Evolutionary conservation across 257 asterid genomes (phyloP).

Genomic region (Salvia miltiorrhiza): DNA sequence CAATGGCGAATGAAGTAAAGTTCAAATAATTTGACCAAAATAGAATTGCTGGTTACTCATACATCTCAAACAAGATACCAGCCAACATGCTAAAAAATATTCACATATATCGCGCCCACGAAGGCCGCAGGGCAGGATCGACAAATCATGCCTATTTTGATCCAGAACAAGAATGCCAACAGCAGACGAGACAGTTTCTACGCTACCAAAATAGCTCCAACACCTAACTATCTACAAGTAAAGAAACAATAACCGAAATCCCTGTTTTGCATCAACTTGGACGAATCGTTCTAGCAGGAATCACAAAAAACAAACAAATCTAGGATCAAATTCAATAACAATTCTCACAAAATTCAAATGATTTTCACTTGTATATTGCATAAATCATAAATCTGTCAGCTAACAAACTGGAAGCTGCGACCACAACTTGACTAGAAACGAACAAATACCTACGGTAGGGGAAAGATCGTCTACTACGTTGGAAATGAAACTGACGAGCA

Average conservation of each 20-base stretch:
- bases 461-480: slow-evolving; percentile 65
- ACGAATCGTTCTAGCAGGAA: not conserved
- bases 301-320: slow-evolving; percentile 20
- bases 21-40: not conserved
- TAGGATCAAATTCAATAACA: slow-evolving; percentile 10
- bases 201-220: slow-evolving; percentile 16
- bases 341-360: not conserved
- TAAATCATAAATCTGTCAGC: not conserved
- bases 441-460: slow-evolving; percentile 77
- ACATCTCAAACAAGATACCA: slow-evolving; percentile 23
- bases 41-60: slow-evolving; percentile 19
- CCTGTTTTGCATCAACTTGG: slow-evolving; percentile 8
- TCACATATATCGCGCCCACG: no score
- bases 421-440: slow-evolving; percentile 1
- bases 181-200: slow-evolving; percentile 10
- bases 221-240: slow-evolving; percentile 22
- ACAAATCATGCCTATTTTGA: not conserved
- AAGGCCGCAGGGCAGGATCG: no score
- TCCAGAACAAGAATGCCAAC: slow-evolving; percentile 15
- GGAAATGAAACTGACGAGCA: slow-evolving; percentile 85
- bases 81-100: no score
- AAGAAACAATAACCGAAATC: slow-evolving; percentile 8
- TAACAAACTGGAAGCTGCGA: slow-evolving; percentile 9
- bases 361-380: not conserved
- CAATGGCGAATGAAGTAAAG: slow-evolving; percentile 3